Evolutionary conservation across 1,284 basidiomycete genomes (phyloP).

Genomic region (Porphyrellus sp.): DNA sequence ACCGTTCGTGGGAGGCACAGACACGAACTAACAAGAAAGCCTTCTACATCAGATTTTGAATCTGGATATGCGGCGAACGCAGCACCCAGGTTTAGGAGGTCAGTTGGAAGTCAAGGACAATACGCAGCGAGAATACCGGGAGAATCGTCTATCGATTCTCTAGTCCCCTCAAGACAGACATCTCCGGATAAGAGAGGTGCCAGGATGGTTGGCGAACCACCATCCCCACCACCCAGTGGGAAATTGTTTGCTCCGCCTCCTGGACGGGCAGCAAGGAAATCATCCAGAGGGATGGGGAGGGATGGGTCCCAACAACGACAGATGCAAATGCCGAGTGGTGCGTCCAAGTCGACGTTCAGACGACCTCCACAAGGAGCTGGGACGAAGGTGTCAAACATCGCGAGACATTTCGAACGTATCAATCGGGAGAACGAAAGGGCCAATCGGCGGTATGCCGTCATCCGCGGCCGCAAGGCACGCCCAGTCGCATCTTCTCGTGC

Average conservation of each 20-base stretch:
- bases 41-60: constrained; percentile 81
- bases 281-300: constrained; percentile 42
- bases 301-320: constrained; percentile 51
- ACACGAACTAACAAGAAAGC: constrained; percentile 47
- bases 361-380: constrained; percentile 47
- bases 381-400: constrained; percentile 70
- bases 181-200: constrained; percentile 68
- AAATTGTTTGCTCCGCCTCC: constrained; percentile 20
- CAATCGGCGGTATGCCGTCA: constrained; percentile 69
- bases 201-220: constrained; percentile 36
- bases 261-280: constrained; percentile 39
- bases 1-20: constrained; percentile 48
- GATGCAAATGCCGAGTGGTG: constrained; percentile 37
- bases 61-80: constrained; percentile 87
- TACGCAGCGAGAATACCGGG: constrained; percentile 52
- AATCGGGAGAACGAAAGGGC: constrained; percentile 64
- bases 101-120: constrained; percentile 37
- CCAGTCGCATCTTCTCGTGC: constrained; percentile 90
- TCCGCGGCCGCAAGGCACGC: constrained; percentile 86
- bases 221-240: constrained; percentile 43
- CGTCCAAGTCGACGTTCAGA: constrained; percentile 52
- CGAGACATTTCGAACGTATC: constrained; percentile 75
- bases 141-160: constrained; percentile 51
- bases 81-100: constrained; percentile 55
- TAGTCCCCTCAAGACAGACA: constrained; percentile 56